Evolutionary conservation across 2,329 filamentous ascomycete genomes (phyloP), one percentile per base, ranked within the genome.

Genomic region (Chlorencoelia australis): DNA sequence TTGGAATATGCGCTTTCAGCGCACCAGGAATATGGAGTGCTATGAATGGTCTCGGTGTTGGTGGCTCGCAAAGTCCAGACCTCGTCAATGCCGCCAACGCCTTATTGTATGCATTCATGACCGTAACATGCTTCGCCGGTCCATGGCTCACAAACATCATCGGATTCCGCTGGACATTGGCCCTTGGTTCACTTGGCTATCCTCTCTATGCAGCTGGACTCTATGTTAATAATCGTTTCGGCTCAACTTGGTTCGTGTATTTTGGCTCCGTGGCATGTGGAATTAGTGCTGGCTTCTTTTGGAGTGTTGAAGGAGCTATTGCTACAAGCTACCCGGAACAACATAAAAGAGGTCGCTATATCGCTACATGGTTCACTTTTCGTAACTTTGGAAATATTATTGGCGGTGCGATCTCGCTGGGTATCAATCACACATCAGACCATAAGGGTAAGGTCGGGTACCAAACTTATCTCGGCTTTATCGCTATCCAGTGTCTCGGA

Each of bases 381-480:
- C 57, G 61, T 14, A 61, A 60, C 15, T 48, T 56, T 4, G 63
- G 62, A 1, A 57, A 59, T 14, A 29, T 40, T 24, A 60, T 72
- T 6, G 68, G 68, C 8, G 68, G 67, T 3, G 60, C 65, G 2
- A 69, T 71, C 42, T 64, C 65, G 14, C 55, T 71, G 2, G 68
- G 60, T 1, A 47, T 71, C 7, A 71, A 42, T 37, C 33, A 35
- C 3, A 27, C 28, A 5, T 4, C 13, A 17, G 19, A 69, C 43
- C 53, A 57, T 15, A 54, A 54, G 24, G 47, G 53, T 8, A 54
- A 58, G 15, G 56, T 60, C 1, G 47, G 51, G 2, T 63, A 63
- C 13, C 59, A 60, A 8, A 66, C 63, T 0, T 66, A 66, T 39
- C 58, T 66, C 16, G 60, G 58, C 8, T 66, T 68, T 35, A 64